Evolutionary conservation across 2,329 filamentous ascomycete genomes (phyloP).

Genomic region (Aureobasidium sp.): DNA sequence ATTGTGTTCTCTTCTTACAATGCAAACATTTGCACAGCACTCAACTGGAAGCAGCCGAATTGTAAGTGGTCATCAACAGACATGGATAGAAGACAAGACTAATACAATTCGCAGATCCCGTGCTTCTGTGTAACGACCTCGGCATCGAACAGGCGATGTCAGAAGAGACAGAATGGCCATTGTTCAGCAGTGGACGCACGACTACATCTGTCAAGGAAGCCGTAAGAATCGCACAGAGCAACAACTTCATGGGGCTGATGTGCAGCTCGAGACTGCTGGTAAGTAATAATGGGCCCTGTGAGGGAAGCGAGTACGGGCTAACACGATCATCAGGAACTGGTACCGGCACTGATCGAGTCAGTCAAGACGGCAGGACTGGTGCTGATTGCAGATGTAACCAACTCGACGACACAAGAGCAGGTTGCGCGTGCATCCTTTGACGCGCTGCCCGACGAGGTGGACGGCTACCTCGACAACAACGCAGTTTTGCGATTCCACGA

Average conservation of each 20-base stretch:
- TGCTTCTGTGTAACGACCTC: conserved; percentile 90
- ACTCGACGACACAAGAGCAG: conserved; percentile 29
- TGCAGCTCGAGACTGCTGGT: conserved; percentile 83
- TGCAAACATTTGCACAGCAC: conserved; percentile 76
- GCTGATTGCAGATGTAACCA: conserved; percentile 73
- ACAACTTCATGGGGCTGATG: conserved; percentile 97
- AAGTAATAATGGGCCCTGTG: no score
- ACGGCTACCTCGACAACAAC: conserved; percentile 77
- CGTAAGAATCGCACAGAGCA: conserved; percentile 84
- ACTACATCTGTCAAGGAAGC: conserved; percentile 90
- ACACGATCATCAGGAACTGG: conserved; percentile 65
- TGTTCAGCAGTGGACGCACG: conserved; percentile 56
- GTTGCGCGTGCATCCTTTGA: conserved; percentile 45
- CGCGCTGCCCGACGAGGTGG: conserved; percentile 70
- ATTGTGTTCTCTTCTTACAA: conserved; percentile 95
- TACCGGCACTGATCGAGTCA: conserved; percentile 82
- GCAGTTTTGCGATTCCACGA: conserved; percentile 91
- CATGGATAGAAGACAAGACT: conserved; percentile 11
- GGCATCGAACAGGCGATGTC: conserved; percentile 21
- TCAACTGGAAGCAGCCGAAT: conserved; percentile 99
- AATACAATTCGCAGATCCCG: conserved; percentile 54
- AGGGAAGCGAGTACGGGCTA: conserved; percentile 14
- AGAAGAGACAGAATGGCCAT: not conserved
- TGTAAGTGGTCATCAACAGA: conserved; percentile 46
- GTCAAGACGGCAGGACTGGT: conserved; percentile 93